Evolutionary conservation across 768 basidiomycete species (phyloP).

Genomic region (Chalciporus chontae): DNA sequence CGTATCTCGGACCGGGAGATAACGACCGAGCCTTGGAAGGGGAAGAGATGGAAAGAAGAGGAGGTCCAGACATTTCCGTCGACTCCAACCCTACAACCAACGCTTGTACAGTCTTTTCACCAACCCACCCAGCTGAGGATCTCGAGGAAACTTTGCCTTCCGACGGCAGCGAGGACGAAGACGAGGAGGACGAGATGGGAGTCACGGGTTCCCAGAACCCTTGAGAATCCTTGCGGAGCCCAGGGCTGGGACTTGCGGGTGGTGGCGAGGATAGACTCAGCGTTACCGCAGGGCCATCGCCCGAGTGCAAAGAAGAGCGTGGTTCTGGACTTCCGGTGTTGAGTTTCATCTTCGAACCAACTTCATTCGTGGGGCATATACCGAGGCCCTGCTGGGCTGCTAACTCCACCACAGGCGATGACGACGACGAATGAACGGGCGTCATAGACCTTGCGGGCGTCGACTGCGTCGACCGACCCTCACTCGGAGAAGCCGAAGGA

Average conservation of each 20-base stretch:
- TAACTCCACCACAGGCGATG: conserved; percentile 1
- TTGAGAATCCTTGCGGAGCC: conserved; percentile 22
- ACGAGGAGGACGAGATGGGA: conserved; percentile 16
- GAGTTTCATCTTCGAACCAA: neutral
- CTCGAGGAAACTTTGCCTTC: conserved; percentile 2
- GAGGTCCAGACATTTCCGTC: neutral
- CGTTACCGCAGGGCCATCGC: conserved; percentile 2
- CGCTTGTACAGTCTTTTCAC: neutral
- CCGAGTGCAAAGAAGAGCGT: neutral
- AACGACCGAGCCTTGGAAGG: conserved; percentile 14
- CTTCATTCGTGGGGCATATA: neutral
- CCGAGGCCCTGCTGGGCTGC: neutral
- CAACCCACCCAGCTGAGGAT: neutral
- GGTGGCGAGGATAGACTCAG: conserved; percentile 11
- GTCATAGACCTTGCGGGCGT: conserved; percentile 11
- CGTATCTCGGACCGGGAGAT: conserved; percentile 12
- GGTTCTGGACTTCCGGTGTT: neutral
- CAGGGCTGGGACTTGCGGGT: conserved; percentile 6
- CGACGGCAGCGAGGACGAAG: conserved; percentile 15
- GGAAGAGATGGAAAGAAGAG: neutral
- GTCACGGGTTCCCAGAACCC: conserved; percentile 27
- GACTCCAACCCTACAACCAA: neutral
- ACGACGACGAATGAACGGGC: conserved; percentile 1
- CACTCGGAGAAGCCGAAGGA: neutral
- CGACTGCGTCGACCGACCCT: conserved; percentile 7